phyloP scores from a whole-genome alignment of 306 rosid genomes.

The Ochetophila trinervis region DNA sequence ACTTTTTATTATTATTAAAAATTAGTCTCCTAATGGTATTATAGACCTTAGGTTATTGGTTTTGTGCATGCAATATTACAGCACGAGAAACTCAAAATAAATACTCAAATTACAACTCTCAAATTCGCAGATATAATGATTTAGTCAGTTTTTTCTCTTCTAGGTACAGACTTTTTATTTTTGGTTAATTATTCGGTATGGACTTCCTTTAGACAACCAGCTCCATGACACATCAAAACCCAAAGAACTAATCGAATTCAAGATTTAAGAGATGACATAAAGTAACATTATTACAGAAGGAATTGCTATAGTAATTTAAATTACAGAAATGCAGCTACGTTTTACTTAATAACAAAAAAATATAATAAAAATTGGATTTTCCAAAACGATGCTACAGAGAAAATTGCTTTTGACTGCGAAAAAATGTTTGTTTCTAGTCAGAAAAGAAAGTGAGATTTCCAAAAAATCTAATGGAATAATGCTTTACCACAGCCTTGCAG shows the following conservation, averaged over 20 bases:
- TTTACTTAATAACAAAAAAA: conserved; percentile 14
- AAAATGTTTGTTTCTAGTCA: conserved; percentile 15
- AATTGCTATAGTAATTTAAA: conserved; percentile 16
- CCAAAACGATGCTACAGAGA: conserved; percentile 20
- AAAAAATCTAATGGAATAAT: not conserved
- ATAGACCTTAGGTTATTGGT: too few species aligned
- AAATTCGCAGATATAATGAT: too few species aligned
- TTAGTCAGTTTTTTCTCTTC: too few species aligned
- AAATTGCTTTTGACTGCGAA: conserved; percentile 27
- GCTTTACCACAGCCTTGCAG: not conserved
- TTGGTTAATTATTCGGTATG: not conserved
- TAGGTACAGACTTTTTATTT: too few species aligned
- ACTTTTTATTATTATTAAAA: too few species aligned
- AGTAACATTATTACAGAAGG: not conserved
- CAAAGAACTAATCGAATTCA: not conserved
- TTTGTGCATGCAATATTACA: too few species aligned
- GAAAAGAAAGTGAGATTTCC: conserved; percentile 18
- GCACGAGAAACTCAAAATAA: too few species aligned
- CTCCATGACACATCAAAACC: not conserved
- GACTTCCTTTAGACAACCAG: too few species aligned
- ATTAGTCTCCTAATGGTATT: too few species aligned
- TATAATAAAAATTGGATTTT: conserved; percentile 16
- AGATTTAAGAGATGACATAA: not conserved
- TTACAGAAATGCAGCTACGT: conserved; percentile 27
- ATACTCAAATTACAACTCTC: too few species aligned